These are phyloP conservation scores for Ilyonectria robusta DNA, from an alignment of 2,329 filamentous ascomycete genomes.

Conservation along the genomic window DNA sequence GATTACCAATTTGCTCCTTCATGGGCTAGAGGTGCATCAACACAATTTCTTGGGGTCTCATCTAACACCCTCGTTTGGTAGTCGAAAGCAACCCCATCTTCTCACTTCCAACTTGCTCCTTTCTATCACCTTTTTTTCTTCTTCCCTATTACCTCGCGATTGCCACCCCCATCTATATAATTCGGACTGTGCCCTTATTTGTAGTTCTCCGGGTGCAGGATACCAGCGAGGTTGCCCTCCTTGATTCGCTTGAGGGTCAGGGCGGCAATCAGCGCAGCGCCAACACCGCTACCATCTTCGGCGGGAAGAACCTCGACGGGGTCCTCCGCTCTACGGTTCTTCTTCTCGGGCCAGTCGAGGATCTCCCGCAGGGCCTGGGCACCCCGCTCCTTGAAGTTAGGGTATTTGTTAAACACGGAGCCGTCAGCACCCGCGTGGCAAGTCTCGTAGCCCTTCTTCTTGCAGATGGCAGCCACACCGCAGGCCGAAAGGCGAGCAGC, in stretches of 20 bases:
- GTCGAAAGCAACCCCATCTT: slow-evolving; percentile 14
- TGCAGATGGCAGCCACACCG: slow-evolving; percentile 95
- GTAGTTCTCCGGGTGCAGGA: slow-evolving; percentile 76
- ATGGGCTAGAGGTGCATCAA: slow-evolving; percentile 66
- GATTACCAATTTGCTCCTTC: slow-evolving; percentile 81
- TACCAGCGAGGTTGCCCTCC: slow-evolving; percentile 74
- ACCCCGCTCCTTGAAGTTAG: slow-evolving; percentile 94
- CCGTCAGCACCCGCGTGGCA: slow-evolving; percentile 98
- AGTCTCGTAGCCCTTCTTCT: slow-evolving; percentile 89
- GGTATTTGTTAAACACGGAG: slow-evolving; percentile 99
- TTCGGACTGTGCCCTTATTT: slow-evolving; percentile 42
- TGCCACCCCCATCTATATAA: slow-evolving; percentile 32
- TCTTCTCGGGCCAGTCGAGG: slow-evolving; percentile 88
- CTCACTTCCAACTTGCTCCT: slow-evolving; percentile 14
- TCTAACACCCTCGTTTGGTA: slow-evolving; percentile 25
- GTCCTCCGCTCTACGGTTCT: slow-evolving; percentile 79
- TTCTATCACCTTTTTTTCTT: slow-evolving; percentile 44
- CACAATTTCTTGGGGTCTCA: slow-evolving; percentile 16
- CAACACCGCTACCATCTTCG: slow-evolving; percentile 97
- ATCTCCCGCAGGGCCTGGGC: slow-evolving; percentile 94
- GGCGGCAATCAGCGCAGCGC: slow-evolving; percentile 91
- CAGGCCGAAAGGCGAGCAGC: slow-evolving; percentile 94
- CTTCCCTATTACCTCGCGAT: slow-evolving; percentile 35
- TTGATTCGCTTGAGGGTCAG: slow-evolving; percentile 76
- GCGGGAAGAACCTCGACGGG: slow-evolving; percentile 90